Evolutionary conservation across 78 protist genomes (phyloP), one percentile per base, ranked within the genome.

Genomic region (Pigoraptor vietnamica): DNA sequence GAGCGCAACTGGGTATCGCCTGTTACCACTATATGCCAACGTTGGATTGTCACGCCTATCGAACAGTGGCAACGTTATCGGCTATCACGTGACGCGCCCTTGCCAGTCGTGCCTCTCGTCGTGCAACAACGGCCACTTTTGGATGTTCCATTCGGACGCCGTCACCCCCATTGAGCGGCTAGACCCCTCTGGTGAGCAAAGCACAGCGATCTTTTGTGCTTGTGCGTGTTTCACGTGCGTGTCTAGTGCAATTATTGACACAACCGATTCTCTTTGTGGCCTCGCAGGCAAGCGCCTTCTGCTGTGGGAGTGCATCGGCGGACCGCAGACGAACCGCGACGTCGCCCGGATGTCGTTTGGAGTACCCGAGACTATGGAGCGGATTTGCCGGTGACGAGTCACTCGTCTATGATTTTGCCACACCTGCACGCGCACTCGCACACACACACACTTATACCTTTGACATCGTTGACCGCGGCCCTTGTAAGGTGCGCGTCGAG

Each of bases 41-140:
- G 2, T 88, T 88, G 35, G 2, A n/a, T 32, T 2, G 35, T n/a
- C 35, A 14, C 25, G 14, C 14, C 67, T 14, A 48, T 48, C 0
- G 23, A 9, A n/a, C 48, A 91, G 93, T 37, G 93, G 93, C 24
- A 91, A 91, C 25, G 93, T 91, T 2, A 48, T 86, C 24, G 93
- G 93, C 35, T 91, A 91, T 34, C 93, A 91, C 34, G 93, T 91
- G 83, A 84, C 89, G 24, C 37, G 37, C 14, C 93, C 93, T 2
- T 91, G 93, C 88, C 36, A 32, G 23, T 32, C 37, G 84, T 91
- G 93, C 23, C 39, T 91, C 14, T 29, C 29, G 33, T 91, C 93
- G 29, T 84, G 93, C 81, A 90, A 91, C 90, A 91, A 91, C 83
- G 93, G 93, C 83, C 93, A 91, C 83, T 91, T 91, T 25, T 91